Percentiles rank a stretch among this genome's conserved stretches.
Evolutionary conservation across 2,329 filamentous ascomycete genomes (phyloP).

Genomic region (Calonectria hongkongensis): DNA sequence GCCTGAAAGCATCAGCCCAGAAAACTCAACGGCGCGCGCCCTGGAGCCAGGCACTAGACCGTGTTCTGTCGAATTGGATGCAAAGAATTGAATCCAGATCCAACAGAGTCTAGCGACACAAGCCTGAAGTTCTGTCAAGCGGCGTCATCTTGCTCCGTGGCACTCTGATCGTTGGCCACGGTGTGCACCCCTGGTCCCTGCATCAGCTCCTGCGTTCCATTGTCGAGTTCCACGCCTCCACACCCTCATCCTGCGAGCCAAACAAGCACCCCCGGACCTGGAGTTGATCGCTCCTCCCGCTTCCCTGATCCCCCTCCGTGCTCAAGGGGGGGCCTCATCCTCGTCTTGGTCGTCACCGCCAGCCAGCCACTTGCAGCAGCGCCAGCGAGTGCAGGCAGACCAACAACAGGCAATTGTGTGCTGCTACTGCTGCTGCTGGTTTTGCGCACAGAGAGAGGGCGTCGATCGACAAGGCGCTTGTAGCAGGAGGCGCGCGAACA

Average conservation of each 20-base stretch:
- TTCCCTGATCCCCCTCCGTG: background rate
- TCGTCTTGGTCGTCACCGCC: slow-evolving; percentile 9
- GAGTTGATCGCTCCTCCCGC: slow-evolving; percentile 45
- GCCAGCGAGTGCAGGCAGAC: background rate
- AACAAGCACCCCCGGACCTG: slow-evolving; percentile 45
- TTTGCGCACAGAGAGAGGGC: background rate
- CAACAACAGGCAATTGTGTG: no score
- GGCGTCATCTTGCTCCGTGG: slow-evolving; percentile 43
- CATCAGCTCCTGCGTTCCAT: slow-evolving; percentile 33
- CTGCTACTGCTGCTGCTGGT: no score
- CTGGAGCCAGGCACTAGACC: slow-evolving; percentile 18
- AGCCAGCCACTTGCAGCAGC: background rate
- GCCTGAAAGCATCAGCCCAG: slow-evolving; percentile 15
- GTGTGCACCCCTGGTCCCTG: slow-evolving; percentile 50
- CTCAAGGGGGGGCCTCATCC: background rate
- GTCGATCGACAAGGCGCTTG: slow-evolving; percentile 6
- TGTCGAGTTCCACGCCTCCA: slow-evolving; percentile 29
- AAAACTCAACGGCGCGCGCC: slow-evolving; percentile 10
- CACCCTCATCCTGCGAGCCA: slow-evolving; percentile 47
- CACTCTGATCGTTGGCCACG: slow-evolving; percentile 45
- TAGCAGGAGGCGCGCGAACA: slow-evolving; percentile 10
- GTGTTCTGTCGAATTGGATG: slow-evolving; percentile 16
- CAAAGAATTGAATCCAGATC: slow-evolving; percentile 38
- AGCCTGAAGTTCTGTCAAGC: slow-evolving; percentile 36
- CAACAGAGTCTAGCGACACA: slow-evolving; percentile 27